Conservation (phyloP, 2,329 filamentous ascomycete genomes). For the Xylariaceae sp. region DNA sequence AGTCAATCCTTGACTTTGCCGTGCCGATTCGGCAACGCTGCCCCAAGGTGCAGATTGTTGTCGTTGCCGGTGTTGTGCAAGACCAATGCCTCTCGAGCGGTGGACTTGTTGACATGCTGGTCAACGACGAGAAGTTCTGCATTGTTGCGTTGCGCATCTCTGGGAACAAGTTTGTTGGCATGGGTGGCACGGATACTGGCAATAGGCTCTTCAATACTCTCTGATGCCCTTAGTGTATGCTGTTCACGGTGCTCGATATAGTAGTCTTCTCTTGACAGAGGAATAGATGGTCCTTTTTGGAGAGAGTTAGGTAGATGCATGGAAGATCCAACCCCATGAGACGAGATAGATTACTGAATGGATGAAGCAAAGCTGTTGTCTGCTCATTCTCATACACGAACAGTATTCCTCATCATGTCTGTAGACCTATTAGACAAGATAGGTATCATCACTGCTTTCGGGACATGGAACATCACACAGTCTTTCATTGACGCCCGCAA, state of each 20-base stretch:
- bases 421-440: no score
- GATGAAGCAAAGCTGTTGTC: no score
- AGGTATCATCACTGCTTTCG: no score
- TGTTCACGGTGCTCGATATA: background rate
- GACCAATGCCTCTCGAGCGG: constrained; percentile 23
- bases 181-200: constrained; percentile 50
- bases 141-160: constrained; percentile 52
- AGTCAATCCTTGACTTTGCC: constrained; percentile 45
- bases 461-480: no score
- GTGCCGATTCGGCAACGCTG: constrained; percentile 39
- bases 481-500: no score
- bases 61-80: constrained; percentile 46
- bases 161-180: constrained; percentile 50
- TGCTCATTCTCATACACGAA: no score
- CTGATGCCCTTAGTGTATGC: background rate
- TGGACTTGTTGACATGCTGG: constrained; percentile 4
- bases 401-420: no score
- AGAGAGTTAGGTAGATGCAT: no score
- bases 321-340: no score
- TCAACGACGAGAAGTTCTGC: constrained; percentile 28
- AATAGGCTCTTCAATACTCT: constrained; percentile 54
- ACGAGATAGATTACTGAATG: no score
- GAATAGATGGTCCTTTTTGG: no score
- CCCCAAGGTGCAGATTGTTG: constrained; percentile 28
- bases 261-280: no score